Evolutionary conservation across 192 early-diverging fungal genomes (phyloP), one percentile per base, ranked within the genome.

Genomic region (Jimgerdemannia flammicorona): DNA sequence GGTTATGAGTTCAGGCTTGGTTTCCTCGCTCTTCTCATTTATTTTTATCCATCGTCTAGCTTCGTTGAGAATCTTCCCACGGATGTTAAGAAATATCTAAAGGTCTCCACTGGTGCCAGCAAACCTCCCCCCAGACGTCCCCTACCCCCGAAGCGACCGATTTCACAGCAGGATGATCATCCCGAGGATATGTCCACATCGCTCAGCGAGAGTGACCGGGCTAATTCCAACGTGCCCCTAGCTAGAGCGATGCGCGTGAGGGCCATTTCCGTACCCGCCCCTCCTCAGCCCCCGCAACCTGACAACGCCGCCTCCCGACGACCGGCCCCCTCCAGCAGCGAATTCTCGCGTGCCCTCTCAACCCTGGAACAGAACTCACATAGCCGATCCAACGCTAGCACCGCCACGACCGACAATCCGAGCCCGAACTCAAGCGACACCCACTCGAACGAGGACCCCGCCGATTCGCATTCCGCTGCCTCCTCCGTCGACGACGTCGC

Each of bases 41-140:
- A 39, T 44, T 43, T 19, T 18, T 44, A 44, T 71, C 6, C 14
- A 59, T 29, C 67, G 9, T 8, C 39, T 19, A 75, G 74, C 20
- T 75, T 68, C 43, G 49, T 75, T 19, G 43, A 65, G 39, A 44
- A n/a, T 7, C 64, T 75, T 18, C 39, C 74, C 20, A 29, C 67
- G 9, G 67, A 75, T 29, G 67, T 43, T 3, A 41, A 49, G 9
- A 75, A 75, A 40, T 68, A 75, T 44, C 67, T 75, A 42, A 75
- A 75, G 67, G 44, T 75, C 10, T 29, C n/a, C 3, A 66, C 65
- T 2, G 67, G 19, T 18, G 67, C 67, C 6, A 68, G 18, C 19
- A 68, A 68, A 59, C 49, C 49, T 10, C 6, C 14, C 49, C 49
- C 49, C 49, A 59, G 49, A 14, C 49, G 49, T 10, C 49, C 49